phyloP scores from a whole-genome alignment of 768 basidiomycete genomes.

The Roridomyces roridus region DNA sequence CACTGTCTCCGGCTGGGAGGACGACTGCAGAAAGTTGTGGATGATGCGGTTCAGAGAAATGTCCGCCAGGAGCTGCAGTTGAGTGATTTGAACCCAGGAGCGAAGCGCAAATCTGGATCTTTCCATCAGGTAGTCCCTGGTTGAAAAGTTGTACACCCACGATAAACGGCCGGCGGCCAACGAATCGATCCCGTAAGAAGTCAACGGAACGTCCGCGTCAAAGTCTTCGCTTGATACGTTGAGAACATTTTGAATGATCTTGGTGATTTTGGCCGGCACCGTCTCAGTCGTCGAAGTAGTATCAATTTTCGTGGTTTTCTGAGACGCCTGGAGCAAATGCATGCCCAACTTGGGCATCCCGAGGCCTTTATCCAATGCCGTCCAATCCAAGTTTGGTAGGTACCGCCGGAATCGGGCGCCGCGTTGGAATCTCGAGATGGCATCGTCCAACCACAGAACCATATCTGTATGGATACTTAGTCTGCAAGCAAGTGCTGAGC shows the following conservation, averaged over 20 bases:
- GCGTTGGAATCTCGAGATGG: constrained; percentile 20
- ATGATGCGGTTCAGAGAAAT: no score
- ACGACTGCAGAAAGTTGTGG: no score
- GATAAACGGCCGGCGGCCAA: constrained; percentile 5
- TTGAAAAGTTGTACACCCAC: background rate
- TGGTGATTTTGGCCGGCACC: constrained; percentile 24
- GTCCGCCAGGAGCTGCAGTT: constrained; percentile 4
- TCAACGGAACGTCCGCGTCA: constrained; percentile 42
- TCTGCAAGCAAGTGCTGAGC: background rate
- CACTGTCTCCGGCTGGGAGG: no score
- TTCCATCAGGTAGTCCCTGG: no score
- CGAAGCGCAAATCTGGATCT: constrained; percentile 4
- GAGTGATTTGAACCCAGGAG: background rate
- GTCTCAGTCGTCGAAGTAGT: no score
- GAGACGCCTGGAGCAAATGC: background rate
- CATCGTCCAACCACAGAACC: constrained; percentile 41
- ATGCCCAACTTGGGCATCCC: background rate
- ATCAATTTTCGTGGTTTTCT: background rate
- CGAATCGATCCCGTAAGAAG: constrained; percentile 39
- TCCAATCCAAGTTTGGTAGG: constrained; percentile 1
- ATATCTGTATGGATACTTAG: constrained; percentile 30
- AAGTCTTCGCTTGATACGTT: constrained; percentile 41
- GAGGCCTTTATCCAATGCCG: background rate
- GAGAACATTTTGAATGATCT: constrained; percentile 25
- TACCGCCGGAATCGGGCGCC: background rate